phyloP scores from a whole-genome alignment of 2,329 filamentous ascomycete species.

The Cladosporium oxysporum region DNA sequence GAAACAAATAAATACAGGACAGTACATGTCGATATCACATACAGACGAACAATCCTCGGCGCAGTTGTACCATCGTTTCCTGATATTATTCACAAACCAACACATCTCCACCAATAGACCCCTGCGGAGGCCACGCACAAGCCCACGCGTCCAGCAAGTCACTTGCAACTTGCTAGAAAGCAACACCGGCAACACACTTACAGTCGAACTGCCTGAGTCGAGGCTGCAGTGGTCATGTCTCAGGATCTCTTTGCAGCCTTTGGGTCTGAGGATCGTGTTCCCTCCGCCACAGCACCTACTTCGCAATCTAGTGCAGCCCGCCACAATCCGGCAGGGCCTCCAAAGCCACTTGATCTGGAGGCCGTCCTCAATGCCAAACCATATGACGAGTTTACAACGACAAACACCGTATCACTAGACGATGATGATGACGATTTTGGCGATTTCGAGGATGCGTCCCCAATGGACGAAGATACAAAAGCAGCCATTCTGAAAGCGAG shows the following conservation, averaged over 20 bases:
- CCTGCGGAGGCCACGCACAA: slow-evolving; percentile 15
- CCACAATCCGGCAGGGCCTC: slow-evolving; percentile 15
- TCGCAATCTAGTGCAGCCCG: not conserved
- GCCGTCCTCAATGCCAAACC: slow-evolving; percentile 28
- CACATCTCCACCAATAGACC: not conserved
- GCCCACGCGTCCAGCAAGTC: slow-evolving; percentile 12
- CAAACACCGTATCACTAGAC: slow-evolving; percentile 33
- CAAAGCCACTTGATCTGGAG: slow-evolving; percentile 39
- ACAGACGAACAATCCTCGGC: not conserved
- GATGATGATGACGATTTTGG: slow-evolving; percentile 56
- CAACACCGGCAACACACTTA: not conserved
- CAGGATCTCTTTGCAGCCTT: slow-evolving; percentile 58
- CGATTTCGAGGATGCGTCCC: slow-evolving; percentile 51
- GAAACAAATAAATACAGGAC: not conserved
- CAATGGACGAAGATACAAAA: slow-evolving; percentile 9
- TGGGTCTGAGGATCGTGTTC: slow-evolving; percentile 26
- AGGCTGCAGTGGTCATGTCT: slow-evolving; percentile 45
- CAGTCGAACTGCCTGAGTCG: not conserved
- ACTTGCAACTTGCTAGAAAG: not conserved
- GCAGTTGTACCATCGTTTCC: not conserved
- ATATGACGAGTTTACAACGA: slow-evolving; percentile 21
- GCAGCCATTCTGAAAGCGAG: slow-evolving; percentile 14
- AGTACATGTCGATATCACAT: not conserved
- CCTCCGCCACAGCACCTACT: not conserved
- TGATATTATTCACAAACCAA: not conserved